These are phyloP conservation scores for Croton setiger DNA, from an alignment of 441 rosid species.

Conservation along the genomic window DNA sequence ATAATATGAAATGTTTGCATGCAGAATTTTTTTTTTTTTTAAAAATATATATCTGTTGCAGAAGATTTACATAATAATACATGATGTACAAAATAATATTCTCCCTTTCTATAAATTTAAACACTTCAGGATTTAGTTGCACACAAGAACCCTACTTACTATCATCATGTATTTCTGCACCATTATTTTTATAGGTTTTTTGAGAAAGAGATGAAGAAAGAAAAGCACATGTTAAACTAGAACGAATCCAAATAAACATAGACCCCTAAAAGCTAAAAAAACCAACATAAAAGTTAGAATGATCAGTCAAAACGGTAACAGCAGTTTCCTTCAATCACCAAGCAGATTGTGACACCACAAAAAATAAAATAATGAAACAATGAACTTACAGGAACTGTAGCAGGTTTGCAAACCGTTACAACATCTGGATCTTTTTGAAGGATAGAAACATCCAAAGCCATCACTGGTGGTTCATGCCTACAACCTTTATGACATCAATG, in stretches of 20 bases:
- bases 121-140: neutral
- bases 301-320: neutral
- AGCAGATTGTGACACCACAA: neutral
- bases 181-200: neutral
- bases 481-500: constrained; percentile 36
- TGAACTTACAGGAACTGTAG: constrained; percentile 78
- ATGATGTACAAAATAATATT: neutral
- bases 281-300: neutral
- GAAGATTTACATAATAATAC: neutral
- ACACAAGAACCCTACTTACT: neutral
- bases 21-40: neutral
- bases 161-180: too few species aligned
- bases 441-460: constrained; percentile 54
- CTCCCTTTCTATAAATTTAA: neutral
- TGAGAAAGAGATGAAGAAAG: neutral
- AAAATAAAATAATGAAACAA: neutral
- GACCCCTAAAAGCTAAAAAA: neutral
- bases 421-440: constrained; percentile 72
- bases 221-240: neutral
- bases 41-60: neutral
- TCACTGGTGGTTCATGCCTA: constrained; percentile 96
- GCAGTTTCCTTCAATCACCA: constrained; percentile 4
- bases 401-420: constrained; percentile 82
- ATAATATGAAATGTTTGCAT: neutral
- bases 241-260: neutral